phyloP scores from a whole-genome alignment of 2,329 filamentous ascomycete species.

The Fusarium succisae region DNA sequence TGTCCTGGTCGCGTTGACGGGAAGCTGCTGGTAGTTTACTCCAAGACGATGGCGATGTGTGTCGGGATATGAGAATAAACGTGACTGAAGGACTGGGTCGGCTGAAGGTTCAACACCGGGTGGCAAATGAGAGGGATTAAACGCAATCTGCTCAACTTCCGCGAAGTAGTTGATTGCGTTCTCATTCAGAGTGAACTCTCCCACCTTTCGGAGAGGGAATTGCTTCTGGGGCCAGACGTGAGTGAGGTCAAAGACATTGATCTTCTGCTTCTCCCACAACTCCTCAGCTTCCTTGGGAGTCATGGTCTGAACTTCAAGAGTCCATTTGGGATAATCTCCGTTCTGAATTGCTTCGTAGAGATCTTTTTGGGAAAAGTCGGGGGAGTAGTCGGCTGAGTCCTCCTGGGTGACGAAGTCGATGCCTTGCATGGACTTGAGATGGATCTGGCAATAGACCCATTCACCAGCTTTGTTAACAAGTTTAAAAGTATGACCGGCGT shows the following conservation, averaged over 20 bases:
- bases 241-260: constrained; percentile 69
- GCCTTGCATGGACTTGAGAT: constrained; percentile 30
- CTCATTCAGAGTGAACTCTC: constrained; percentile 73
- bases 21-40: constrained; percentile 63
- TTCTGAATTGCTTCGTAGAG: constrained; percentile 26
- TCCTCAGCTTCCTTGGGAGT: constrained; percentile 24
- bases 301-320: constrained; percentile 59
- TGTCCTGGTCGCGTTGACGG: constrained; percentile 21
- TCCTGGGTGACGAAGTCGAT: constrained; percentile 25
- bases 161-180: constrained; percentile 70
- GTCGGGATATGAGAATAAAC: constrained; percentile 70
- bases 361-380: constrained; percentile 27
- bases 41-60: constrained; percentile 71
- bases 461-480: constrained; percentile 1
- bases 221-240: constrained; percentile 59
- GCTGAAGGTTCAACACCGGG: constrained; percentile 70
- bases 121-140: constrained; percentile 71
- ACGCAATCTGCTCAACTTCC: constrained; percentile 75
- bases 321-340: constrained; percentile 62
- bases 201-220: constrained; percentile 54
- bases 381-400: constrained; percentile 1
- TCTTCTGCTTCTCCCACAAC: constrained; percentile 39
- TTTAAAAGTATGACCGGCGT: constrained; percentile 11
- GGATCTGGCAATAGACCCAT: constrained; percentile 25
- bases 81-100: constrained; percentile 69